These are phyloP conservation scores for Plasmodium relictum DNA, from an alignment of 169 alveolate species.

Conservation along the genomic window DNA sequence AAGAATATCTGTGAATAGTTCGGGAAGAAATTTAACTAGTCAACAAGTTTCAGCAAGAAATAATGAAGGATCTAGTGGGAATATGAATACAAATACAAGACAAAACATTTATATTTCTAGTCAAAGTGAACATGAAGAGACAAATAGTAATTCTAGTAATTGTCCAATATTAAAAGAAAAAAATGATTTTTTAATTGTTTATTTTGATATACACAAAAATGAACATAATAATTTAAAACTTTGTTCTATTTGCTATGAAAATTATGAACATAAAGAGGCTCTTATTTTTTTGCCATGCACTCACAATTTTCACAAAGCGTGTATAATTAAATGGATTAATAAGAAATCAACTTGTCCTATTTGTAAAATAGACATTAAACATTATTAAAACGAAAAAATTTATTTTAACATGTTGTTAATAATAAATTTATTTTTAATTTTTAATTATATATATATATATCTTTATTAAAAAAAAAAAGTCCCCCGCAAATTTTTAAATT, in stretches of 20 bases:
- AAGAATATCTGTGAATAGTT: neutral
- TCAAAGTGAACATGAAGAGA: slow-evolving; percentile 13
- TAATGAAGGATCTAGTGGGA: slow-evolving; percentile 4
- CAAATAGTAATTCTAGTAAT: slow-evolving; percentile 6
- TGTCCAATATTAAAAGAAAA: slow-evolving; percentile 34
- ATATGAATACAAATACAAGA: slow-evolving; percentile 25
- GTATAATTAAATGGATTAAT: slow-evolving; percentile 55
- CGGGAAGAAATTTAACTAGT: neutral
- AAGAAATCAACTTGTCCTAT: slow-evolving; percentile 54
- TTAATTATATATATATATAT: neutral
- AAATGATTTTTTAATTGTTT: slow-evolving; percentile 33
- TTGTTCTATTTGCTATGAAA: slow-evolving; percentile 70
- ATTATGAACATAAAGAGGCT: slow-evolving; percentile 58
- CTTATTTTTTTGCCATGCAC: slow-evolving; percentile 65
- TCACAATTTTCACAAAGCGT: slow-evolving; percentile 54
- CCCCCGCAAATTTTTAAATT: no score
- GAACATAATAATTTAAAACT: slow-evolving; percentile 46
- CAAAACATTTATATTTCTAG: slow-evolving; percentile 16
- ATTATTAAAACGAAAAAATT: slow-evolving; percentile 14
- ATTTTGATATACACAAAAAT: slow-evolving; percentile 39
- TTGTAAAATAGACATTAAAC: slow-evolving; percentile 39
- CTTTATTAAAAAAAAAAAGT: neutral
- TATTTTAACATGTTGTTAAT: neutral
- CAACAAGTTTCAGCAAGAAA: slow-evolving; percentile 9
- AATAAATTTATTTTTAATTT: neutral